Evolutionary conservation across 768 basidiomycete genomes (phyloP), one percentile per base, ranked within the genome.

Genomic region (Termitomyces sp.): DNA sequence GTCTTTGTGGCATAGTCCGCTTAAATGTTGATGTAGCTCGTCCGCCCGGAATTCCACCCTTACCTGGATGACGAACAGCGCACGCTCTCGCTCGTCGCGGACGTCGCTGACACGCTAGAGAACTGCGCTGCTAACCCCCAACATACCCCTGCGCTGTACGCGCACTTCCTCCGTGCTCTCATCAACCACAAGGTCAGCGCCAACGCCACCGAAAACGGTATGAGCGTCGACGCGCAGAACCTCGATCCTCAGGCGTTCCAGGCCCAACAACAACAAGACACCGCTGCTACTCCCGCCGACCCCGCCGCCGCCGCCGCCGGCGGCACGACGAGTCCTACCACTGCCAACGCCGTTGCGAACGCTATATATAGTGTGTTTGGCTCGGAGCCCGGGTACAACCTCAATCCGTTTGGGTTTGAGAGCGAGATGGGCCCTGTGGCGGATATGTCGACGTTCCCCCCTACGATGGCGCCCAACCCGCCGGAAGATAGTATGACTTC

Each of bases 121-220:
- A 81, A 78, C 13, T 84, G 90, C 44, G 88, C 96, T 20, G 88
- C 87, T 32, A 90, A 91, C 69, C 79, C 88, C 1, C 77, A 84
- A 5, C 96, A 99, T 70, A 95, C 96, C 0, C 95, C 96, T 0
- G 90, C 92, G 6, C 80, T 98, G 42, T 98, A 98, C 78, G 87
- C 88, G 69, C 79, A 82, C 20, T 94, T 95, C 78, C 78, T 95
- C 24, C 88, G 87, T 2, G 89, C 90, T 2, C 84, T 96, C 45
- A 83, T 90, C 57, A 81, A 86, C 1, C 85, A 87, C 48, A 81
- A 76, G 65, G 60, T 76, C 22, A 77, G 78, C 50, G 60, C 15
- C 20, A 2, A 18, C 22, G 8, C 51, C 6, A 4, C 50, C 13
- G 49, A n/a, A 8, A 39, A 6, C 16, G 35, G 16, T 4, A 32